phyloP scores from a whole-genome alignment of 768 basidiomycete genomes.

The Serendipita sp. region DNA sequence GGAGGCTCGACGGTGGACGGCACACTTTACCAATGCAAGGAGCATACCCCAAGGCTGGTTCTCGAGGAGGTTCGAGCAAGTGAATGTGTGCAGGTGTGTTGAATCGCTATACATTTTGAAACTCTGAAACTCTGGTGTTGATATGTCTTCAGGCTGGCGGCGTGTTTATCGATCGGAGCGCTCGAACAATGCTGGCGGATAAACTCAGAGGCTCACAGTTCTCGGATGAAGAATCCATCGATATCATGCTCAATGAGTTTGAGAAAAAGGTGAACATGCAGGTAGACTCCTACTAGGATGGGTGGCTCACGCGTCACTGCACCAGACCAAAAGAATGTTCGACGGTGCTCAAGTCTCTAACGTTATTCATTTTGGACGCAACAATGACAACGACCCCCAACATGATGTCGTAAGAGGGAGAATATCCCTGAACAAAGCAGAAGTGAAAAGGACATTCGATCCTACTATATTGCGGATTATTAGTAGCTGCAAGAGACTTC shows the following conservation, averaged over 20 bases:
- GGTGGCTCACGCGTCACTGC: too few relatives aligned
- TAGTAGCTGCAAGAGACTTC: not conserved
- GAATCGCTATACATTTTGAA: too few relatives aligned
- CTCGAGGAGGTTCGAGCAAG: not conserved
- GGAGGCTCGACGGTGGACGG: constrained; percentile 48
- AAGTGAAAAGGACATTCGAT: not conserved
- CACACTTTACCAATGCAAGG: constrained; percentile 31
- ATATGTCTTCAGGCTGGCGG: not conserved
- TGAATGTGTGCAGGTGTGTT: constrained; percentile 2
- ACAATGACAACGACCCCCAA: constrained; percentile 2
- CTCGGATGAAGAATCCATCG: not conserved
- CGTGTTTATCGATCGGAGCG: constrained; percentile 1
- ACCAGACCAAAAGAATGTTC: constrained; percentile 6
- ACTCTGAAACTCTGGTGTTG: not conserved
- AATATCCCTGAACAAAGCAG: not conserved
- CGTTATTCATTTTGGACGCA: constrained; percentile 3
- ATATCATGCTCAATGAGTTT: not conserved
- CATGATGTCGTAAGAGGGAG: constrained; percentile 1
- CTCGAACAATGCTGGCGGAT: not conserved
- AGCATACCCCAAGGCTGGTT: not conserved
- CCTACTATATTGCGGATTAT: not conserved
- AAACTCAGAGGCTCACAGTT: constrained; percentile 4
- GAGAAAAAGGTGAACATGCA: not conserved
- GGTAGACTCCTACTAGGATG: too few relatives aligned
- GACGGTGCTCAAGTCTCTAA: not conserved